Percentiles rank a stretch among this genome's conserved stretches.
These are phyloP conservation scores for Quercus phellos DNA, from an alignment of 331 rosid species.

Conservation along the genomic window DNA sequence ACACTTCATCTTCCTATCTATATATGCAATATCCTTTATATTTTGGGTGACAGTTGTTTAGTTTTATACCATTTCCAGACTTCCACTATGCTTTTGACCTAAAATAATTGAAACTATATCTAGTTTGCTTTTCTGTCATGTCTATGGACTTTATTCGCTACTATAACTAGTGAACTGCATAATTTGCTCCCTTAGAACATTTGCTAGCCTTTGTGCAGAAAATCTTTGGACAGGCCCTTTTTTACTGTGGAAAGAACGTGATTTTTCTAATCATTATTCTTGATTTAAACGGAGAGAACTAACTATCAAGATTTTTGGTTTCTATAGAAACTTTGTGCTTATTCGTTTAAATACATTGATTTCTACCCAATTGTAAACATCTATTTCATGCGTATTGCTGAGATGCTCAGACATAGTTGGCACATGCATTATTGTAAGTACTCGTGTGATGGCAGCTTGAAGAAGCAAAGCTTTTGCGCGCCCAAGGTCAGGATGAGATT, in stretches of 20 bases:
- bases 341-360: not conserved
- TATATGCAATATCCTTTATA: not conserved
- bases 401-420: conserved; percentile 1
- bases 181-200: not conserved
- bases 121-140: not conserved
- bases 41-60: not conserved
- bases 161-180: not conserved
- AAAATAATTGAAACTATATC: not conserved
- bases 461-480: conserved; percentile 96
- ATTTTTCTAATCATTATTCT: not conserved
- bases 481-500: conserved; percentile 83
- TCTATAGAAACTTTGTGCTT: not conserved
- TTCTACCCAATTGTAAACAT: not conserved
- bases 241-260: not conserved
- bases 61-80: not conserved
- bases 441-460: conserved; percentile 61
- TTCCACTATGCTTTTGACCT: not conserved
- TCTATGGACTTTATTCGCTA: not conserved
- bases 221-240: not conserved
- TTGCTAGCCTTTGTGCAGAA: not conserved
- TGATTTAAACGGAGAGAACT: not conserved
- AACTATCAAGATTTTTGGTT: not conserved
- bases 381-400: not conserved
- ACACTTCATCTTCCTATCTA: not conserved
- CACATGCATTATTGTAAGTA: conserved; percentile 1